These are phyloP conservation scores for Neotropicomus parvogracilis DNA, from an alignment of 1,284 basidiomycete species.

Conservation along the genomic window DNA sequence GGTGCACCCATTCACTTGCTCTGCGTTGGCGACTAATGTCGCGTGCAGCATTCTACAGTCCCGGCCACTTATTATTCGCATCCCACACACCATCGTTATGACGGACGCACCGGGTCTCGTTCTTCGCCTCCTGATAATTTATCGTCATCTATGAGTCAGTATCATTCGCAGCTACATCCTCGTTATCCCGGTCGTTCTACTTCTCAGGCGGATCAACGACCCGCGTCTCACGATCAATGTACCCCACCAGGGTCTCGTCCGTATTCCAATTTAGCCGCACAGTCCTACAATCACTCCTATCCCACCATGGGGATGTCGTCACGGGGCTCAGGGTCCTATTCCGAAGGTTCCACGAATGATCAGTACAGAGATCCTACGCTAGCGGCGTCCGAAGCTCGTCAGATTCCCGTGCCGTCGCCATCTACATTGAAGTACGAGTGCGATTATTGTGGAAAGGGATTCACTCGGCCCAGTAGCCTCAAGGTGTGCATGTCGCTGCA, in stretches of 20 bases:
- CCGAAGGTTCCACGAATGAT: constrained; percentile 17
- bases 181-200: constrained; percentile 29
- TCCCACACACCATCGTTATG: constrained; percentile 28
- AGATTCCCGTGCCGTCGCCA: constrained; percentile 22
- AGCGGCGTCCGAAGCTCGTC: constrained; percentile 18
- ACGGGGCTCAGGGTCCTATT: constrained; percentile 20
- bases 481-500: constrained; percentile 46
- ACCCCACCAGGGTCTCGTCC: constrained; percentile 23
- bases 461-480: constrained; percentile 77
- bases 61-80: constrained; percentile 22
- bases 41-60: constrained; percentile 22
- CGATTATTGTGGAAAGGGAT: constrained; percentile 72
- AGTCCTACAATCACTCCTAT: constrained; percentile 24
- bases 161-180: constrained; percentile 23
- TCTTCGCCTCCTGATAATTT: constrained; percentile 21
- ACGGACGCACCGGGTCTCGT: constrained; percentile 22
- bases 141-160: constrained; percentile 20
- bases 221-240: constrained; percentile 30
- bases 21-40: constrained; percentile 8
- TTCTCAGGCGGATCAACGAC: constrained; percentile 28
- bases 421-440: constrained; percentile 66
- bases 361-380: constrained; percentile 22
- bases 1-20: constrained; percentile 14
- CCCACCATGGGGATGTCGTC: constrained; percentile 15
- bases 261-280: constrained; percentile 25